These are phyloP conservation scores for Paecilomyces fulvus DNA, from an alignment of 2,329 filamentous ascomycete species.

Conservation along the genomic window DNA sequence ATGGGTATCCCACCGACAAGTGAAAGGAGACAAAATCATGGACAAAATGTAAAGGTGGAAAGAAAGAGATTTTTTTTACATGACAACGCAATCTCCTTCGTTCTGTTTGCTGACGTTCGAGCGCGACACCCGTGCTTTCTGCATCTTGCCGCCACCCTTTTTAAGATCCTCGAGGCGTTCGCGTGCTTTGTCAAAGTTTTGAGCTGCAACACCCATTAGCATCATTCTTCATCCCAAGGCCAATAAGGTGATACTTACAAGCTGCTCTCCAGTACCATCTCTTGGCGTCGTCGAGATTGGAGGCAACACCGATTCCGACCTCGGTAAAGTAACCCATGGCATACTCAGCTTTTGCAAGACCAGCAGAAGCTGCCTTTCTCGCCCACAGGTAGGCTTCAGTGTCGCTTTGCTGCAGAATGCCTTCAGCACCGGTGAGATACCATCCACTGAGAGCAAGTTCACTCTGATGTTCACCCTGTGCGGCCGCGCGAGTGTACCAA, in stretches of 20 bases:
- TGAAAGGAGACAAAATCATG: not conserved
- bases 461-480: constrained; percentile 88
- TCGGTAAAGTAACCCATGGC: constrained; percentile 98
- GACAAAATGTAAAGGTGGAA: not conserved
- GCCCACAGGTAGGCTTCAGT: constrained; percentile 97
- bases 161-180: constrained; percentile 90
- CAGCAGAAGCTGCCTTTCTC: constrained; percentile 79
- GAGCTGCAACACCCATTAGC: constrained; percentile 49
- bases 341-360: constrained; percentile 89
- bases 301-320: constrained; percentile 78
- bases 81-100: constrained; percentile 78
- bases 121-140: constrained; percentile 70
- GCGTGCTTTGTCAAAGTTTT: constrained; percentile 88
- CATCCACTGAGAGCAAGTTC: constrained; percentile 80
- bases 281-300: constrained; percentile 89
- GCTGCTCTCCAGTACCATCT: constrained; percentile 97
- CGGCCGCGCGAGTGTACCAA: constrained; percentile 87
- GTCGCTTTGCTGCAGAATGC: constrained; percentile 82
- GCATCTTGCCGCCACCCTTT: constrained; percentile 61
- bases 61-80: constrained; percentile 48
- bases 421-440: constrained; percentile 88
- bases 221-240: constrained; percentile 1
- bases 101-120: constrained; percentile 75
- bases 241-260: constrained; percentile 55
- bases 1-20: not conserved